Conservation (phyloP, 148 eudicot genomes). For the Chenopodium berlandieri region DNA sequence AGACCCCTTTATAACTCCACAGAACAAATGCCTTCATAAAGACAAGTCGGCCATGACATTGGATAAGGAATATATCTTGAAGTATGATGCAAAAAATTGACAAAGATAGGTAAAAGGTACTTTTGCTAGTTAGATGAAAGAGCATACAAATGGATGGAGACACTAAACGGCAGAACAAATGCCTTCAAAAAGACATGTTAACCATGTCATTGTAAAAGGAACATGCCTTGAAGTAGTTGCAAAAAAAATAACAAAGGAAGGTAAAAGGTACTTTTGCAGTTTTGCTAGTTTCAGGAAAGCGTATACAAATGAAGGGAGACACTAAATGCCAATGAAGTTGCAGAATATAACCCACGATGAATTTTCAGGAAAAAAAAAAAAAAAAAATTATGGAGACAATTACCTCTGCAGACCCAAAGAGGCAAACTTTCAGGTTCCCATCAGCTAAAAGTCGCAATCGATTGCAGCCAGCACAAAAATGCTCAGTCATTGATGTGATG, state of each 20-base stretch:
- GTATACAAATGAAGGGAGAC: not conserved
- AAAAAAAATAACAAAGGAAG: not conserved
- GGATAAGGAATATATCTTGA: not conserved
- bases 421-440: conserved; percentile 95
- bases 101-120: not conserved
- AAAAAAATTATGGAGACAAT: conserved; percentile 6
- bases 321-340: not conserved
- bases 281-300: not conserved
- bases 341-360: not conserved
- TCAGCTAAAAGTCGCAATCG: conserved; percentile 89
- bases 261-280: not conserved
- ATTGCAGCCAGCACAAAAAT: conserved; percentile 92
- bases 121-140: not conserved
- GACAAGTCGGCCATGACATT: not conserved
- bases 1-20: not conserved
- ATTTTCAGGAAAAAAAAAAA: not conserved
- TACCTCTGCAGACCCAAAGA: conserved; percentile 96
- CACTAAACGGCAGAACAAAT: not conserved
- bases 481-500: conserved; percentile 97
- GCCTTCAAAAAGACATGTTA: not conserved
- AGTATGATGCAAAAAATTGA: not conserved
- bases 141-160: not conserved
- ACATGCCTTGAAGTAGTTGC: not conserved
- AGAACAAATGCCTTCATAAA: not conserved
- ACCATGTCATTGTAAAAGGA: not conserved